A percentile compares a stretch with the other conserved stretches of the same genome.
Conservation (phyloP, 805 yeast species). For the Kluyveromyces lactis region DNA sequence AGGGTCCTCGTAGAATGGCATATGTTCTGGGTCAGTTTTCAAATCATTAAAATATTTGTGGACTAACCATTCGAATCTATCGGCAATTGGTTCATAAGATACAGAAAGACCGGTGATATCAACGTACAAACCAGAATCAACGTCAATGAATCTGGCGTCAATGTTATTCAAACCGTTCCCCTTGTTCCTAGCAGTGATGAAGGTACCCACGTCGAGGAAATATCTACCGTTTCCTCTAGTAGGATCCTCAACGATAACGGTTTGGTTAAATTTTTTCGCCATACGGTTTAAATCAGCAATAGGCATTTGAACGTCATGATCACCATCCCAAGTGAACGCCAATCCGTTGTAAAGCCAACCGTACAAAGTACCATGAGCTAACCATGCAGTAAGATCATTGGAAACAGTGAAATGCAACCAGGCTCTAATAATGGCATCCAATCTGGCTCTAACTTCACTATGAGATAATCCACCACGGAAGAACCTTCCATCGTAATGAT, state of each 20-base stretch:
- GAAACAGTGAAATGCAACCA: constrained; percentile 42
- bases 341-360: constrained; percentile 62
- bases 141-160: constrained; percentile 66
- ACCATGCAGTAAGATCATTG: constrained; percentile 45
- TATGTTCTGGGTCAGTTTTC: constrained; percentile 4
- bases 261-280: constrained; percentile 34
- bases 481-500: constrained; percentile 54
- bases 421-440: constrained; percentile 43
- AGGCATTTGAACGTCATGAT: constrained; percentile 58
- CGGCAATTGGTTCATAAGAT: constrained; percentile 26
- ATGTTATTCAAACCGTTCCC: constrained; percentile 58
- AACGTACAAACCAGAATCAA: constrained; percentile 60
- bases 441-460: constrained; percentile 22
- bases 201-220: constrained; percentile 41
- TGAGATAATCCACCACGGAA: constrained; percentile 39
- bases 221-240: constrained; percentile 49
- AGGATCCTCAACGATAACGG: constrained; percentile 41
- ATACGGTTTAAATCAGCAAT: constrained; percentile 36
- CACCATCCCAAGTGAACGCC: constrained; percentile 59
- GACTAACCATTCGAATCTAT: constrained; percentile 9
- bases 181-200: constrained; percentile 44
- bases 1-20: constrained; percentile 6
- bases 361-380: constrained; percentile 57
- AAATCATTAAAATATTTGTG: constrained; percentile 1
- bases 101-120: constrained; percentile 63